Conservation (phyloP, 2,329 filamentous ascomycete genomes). For the Beauveria bassiana region DNA sequence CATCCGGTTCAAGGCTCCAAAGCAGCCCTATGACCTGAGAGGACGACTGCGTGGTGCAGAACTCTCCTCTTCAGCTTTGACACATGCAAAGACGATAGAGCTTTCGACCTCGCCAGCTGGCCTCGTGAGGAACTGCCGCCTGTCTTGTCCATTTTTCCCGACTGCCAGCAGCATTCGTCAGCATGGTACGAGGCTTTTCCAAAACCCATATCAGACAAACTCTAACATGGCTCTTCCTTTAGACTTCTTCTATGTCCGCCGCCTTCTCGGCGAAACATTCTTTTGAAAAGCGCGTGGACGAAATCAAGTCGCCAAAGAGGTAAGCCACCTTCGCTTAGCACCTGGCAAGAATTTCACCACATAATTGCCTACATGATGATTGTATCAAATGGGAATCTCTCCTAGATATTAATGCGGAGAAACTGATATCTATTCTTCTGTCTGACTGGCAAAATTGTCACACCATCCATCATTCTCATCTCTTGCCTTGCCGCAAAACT, state of each 20-base stretch:
- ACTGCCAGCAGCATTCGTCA: neutral
- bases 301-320: constrained; percentile 84
- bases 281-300: constrained; percentile 76
- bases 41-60: neutral
- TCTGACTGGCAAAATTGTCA: constrained; percentile 33
- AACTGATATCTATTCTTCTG: constrained; percentile 62
- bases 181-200: neutral
- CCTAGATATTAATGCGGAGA: constrained; percentile 92
- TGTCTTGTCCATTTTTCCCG: neutral
- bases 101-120: constrained; percentile 8
- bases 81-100: constrained; percentile 3
- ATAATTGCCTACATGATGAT: constrained; percentile 59
- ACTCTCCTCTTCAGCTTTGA: neutral
- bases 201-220: neutral
- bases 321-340: constrained; percentile 38
- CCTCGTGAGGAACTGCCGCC: constrained; percentile 3
- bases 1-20: neutral
- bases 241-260: constrained; percentile 67
- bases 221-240: constrained; percentile 10
- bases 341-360: neutral
- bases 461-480: constrained; percentile 10
- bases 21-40: neutral
- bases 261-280: constrained; percentile 61
- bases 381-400: constrained; percentile 99
- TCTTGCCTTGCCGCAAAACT: constrained; percentile 15